phyloP scores from a whole-genome alignment of 78 protist species.

The Dictyostelium intermedium region DNA sequence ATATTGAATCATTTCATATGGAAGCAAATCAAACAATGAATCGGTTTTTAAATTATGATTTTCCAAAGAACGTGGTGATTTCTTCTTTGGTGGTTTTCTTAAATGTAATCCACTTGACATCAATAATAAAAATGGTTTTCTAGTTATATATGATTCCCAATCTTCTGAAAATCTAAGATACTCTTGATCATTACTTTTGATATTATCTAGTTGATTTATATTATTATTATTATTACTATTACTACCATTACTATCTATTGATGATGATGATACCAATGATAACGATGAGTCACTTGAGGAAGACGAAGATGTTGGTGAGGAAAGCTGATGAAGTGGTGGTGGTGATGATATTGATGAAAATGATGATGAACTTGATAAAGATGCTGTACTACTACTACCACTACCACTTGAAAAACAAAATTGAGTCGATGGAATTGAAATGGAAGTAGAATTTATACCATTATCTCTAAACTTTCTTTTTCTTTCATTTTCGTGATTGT shows the following conservation, averaged over 20 bases:
- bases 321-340: neutral
- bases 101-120: neutral
- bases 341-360: neutral
- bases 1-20: conserved; percentile 27
- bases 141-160: conserved; percentile 15
- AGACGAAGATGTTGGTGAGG: neutral
- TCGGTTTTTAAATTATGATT: neutral
- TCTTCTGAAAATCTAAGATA: neutral
- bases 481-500: neutral
- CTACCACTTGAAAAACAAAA: neutral
- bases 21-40: conserved; percentile 29
- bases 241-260: no score
- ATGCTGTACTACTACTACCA: neutral
- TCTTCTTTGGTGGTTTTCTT: conserved; percentile 7
- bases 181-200: neutral
- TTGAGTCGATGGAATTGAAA: neutral
- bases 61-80: neutral
- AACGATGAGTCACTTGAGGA: neutral
- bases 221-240: no score
- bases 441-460: neutral
- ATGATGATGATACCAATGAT: neutral
- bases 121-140: conserved; percentile 51
- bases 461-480: conserved; percentile 36
- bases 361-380: neutral
- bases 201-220: no score